Base-by-base conservation (phyloP, 2,329 filamentous ascomycete species). In the Sporothrix protearum region DNA sequence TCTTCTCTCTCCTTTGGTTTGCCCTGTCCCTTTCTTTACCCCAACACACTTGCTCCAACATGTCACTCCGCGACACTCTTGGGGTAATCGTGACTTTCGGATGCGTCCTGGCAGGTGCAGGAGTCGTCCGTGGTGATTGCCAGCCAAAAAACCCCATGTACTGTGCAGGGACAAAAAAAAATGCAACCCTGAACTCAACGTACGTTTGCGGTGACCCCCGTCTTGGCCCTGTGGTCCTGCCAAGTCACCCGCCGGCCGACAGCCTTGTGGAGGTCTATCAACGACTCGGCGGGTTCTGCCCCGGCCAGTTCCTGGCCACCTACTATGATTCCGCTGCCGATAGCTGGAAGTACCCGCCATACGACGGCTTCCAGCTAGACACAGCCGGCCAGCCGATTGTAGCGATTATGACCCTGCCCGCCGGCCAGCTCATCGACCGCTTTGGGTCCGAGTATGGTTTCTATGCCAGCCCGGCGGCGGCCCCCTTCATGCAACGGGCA, bases 391-490 rank as follows among this genome's bases (percentile, higher is more conserved):
- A 76, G 0, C 77, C 81, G 2, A 84, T 86, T 53, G 76, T 80
- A 25, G 82, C 81, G 4, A 82, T 79, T 28, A 78, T 82, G 72
- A 80, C 80, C 0, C 76, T 86, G 0, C 72, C 74, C 1, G 76
- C 76, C 0, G 84, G 83, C 14, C 79, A 80, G n/a, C 77, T 83
- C 30, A 73, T 86, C 1, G 84, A 86, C 75, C 79, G 84, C 1
- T 86, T 86, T 66, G 84, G 84, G 0, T 78, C 78, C 10, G 83
- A 85, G 73, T 78, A 78, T 63, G 84, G 84, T 61, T 77, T 67
- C 0, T 85, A 80, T 72, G 76, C 85, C 28, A 78, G 79, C 14
- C 83, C 83, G 5, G 80, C 82, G 59, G 81, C 80, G 1, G 81
- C 83, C 25, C 82, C 83, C 2, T 86, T 83, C 72, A 81, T 81